These are phyloP conservation scores for Pelagophyceae sp. DNA, from an alignment of 352 stramenopile genomes.

Conservation along the genomic window DNA sequence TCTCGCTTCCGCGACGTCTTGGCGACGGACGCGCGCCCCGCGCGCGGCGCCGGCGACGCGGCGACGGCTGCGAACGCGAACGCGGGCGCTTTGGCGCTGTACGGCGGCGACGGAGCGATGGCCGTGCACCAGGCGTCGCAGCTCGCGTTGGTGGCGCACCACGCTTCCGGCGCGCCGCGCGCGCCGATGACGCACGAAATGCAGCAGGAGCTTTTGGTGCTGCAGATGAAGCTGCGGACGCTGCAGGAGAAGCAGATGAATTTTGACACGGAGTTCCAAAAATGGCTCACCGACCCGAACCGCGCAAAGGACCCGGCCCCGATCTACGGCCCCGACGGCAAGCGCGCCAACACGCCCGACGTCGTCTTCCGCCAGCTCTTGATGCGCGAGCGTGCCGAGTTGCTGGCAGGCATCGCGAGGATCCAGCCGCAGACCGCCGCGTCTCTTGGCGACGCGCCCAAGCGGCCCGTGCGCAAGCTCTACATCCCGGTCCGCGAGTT, in stretches of 20 bases:
- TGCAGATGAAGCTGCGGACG: conserved; percentile 65
- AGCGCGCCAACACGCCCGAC: conserved; percentile 90
- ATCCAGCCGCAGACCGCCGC: conserved; percentile 78
- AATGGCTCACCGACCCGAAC: conserved; percentile 33
- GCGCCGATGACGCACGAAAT: conserved; percentile 49
- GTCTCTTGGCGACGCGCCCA: conserved; percentile 66
- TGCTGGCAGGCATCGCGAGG: conserved; percentile 90
- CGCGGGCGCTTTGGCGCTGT: neutral
- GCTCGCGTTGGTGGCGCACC: conserved; percentile 36
- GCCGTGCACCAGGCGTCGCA: neutral
- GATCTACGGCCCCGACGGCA: conserved; percentile 89
- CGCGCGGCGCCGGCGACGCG: neutral
- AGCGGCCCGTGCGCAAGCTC: conserved; percentile 82
- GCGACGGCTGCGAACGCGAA: neutral
- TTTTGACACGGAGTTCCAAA: conserved; percentile 5
- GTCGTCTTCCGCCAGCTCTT: conserved; percentile 80
- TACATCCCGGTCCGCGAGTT: conserved; percentile 94
- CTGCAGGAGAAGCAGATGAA: conserved; percentile 58
- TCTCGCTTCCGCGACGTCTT: conserved; percentile 53
- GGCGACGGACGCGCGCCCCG: conserved; percentile 26
- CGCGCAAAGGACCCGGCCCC: conserved; percentile 78
- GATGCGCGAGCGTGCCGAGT: conserved; percentile 71
- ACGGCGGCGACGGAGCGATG: neutral
- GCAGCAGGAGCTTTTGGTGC: conserved; percentile 53
- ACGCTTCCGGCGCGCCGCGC: conserved; percentile 47